Evolutionary conservation across 805 yeast genomes (phyloP).

Genomic region (Candida glaebosa): DNA sequence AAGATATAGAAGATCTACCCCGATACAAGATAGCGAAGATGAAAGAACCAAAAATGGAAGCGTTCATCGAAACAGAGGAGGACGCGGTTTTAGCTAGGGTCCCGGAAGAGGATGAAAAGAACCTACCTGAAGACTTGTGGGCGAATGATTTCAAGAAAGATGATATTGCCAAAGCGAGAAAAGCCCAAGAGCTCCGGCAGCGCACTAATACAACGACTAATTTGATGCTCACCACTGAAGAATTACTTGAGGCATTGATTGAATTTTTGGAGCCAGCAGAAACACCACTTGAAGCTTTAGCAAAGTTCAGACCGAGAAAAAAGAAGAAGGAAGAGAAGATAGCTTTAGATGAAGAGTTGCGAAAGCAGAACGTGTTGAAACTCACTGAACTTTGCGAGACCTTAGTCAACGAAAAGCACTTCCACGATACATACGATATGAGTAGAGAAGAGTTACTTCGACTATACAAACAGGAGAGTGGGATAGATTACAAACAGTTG

Average conservation of each 20-base stretch:
- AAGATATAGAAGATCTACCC: slow-evolving; percentile 12
- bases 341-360: slow-evolving; percentile 14
- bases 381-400: slow-evolving; percentile 50
- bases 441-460: slow-evolving; percentile 54
- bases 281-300: slow-evolving; percentile 53
- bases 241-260: slow-evolving; percentile 30
- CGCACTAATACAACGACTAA: too few species aligned
- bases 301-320: slow-evolving; percentile 32
- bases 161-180: slow-evolving; percentile 35
- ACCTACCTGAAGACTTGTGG: slow-evolving; percentile 20
- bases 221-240: slow-evolving; percentile 9
- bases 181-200: slow-evolving; percentile 41
- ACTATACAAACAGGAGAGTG: slow-evolving; percentile 19
- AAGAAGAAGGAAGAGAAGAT: slow-evolving; percentile 13
- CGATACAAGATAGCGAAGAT: slow-evolving; percentile 9
- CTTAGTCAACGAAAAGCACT: slow-evolving; percentile 38
- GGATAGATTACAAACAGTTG: slow-evolving; percentile 17
- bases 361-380: slow-evolving; percentile 21
- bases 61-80: slow-evolving; percentile 59
- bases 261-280: slow-evolving; percentile 54
- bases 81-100: slow-evolving; percentile 46
- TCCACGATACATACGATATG: slow-evolving; percentile 47
- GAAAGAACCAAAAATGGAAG: slow-evolving; percentile 48
- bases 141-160: slow-evolving; percentile 11
- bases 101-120: slow-evolving; percentile 23